phyloP scores from a whole-genome alignment of 179 eudicot species.

The Sideroxylon spinosum region DNA sequence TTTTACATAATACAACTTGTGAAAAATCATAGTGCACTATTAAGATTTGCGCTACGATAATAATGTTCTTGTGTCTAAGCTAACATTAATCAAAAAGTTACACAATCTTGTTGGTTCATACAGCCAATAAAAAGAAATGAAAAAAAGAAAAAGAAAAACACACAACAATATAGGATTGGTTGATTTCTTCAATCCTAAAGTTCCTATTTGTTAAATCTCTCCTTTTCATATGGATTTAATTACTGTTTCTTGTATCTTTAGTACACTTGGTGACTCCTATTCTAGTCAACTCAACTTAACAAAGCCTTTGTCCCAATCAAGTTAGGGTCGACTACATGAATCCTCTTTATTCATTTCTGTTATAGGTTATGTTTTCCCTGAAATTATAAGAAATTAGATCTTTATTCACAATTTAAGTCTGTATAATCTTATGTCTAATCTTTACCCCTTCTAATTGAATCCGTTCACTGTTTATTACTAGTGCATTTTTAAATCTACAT shows the following conservation, averaged over 20 bases:
- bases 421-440: too few species aligned
- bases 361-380: too few species aligned
- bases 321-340: too few species aligned
- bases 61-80: neutral
- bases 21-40: neutral
- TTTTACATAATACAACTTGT: neutral
- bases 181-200: neutral
- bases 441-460: too few species aligned
- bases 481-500: too few species aligned
- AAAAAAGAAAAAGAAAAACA: neutral
- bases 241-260: neutral
- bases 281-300: neutral
- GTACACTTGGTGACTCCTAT: neutral
- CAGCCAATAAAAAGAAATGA: neutral
- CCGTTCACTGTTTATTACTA: too few species aligned
- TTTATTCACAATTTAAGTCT: too few species aligned
- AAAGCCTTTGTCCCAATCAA: too few species aligned
- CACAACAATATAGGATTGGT: neutral
- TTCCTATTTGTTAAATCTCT: neutral
- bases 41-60: neutral
- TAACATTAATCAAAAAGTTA: neutral
- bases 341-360: too few species aligned
- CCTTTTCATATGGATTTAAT: neutral
- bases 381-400: too few species aligned
- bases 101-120: neutral